Evolutionary conservation across 805 yeast genomes (phyloP), one percentile per base, ranked within the genome.

Genomic region (Saturnispora diversa): DNA sequence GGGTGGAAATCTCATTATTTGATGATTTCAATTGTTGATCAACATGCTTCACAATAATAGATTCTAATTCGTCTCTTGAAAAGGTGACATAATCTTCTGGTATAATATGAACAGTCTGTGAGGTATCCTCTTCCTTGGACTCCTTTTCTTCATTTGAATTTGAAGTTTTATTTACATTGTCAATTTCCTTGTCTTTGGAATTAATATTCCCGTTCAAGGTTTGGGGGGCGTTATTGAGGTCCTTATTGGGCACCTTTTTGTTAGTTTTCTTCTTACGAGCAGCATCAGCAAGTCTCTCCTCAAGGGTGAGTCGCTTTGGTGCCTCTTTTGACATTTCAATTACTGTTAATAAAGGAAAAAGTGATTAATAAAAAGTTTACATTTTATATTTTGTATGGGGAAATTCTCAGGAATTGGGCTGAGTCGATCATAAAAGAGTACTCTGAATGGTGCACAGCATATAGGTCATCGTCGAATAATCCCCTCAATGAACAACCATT

Each of bases 251-350:
- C 9, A 28, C 28, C 29, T 19, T 20, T 7, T 28, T 43, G 37
- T 29, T 27, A 10, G 19, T 39, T 13, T 39, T 31, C 27, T 31
- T 45, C 39, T 56, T 59, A 24, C 66, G 65, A 6, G 95, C 86
- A 1, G 96, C 96, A 46, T 77, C 60, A 2, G 92, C 94, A 39
- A 88, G 66, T 45, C 97, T 68, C 52, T 88, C 95, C 52, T 85
- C 94, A 49, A 90, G 66, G 0, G 95, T 78, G 15, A 84, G 62
- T 46, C 88, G 68, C 56, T 80, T 81, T 7, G 41, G 35, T 13
- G 33, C 33, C 12, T 19, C 33, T 30, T 30, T 23, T 17, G 22
- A n/a, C 33, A 30, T 30, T n/a, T 17, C n/a, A n/a, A 6, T n/a
- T 19, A 30, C 17, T 30, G 23, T 15, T 19, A 30, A 13, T 19